Evolutionary conservation across 176 grass and related monocot genomes (phyloP), one percentile per base, ranked within the genome.

Genomic region (Hsuehochloa calcarea): DNA sequence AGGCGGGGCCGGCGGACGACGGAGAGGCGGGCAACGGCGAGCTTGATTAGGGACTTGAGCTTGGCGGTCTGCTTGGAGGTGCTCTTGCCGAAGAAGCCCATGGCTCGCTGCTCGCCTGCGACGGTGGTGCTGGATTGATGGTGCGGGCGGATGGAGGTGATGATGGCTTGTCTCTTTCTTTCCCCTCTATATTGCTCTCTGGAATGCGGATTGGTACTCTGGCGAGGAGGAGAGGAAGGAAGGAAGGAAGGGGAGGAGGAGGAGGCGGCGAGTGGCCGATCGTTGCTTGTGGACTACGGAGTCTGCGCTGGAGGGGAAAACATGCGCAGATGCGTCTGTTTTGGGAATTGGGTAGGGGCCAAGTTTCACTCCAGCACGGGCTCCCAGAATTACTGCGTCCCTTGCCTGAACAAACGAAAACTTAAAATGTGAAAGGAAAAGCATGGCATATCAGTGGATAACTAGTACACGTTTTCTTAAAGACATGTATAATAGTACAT

Each of bases 41-140:
- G 7, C 77, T 85, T 88, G 79, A 74, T 2, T 17, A 82, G 82
- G 50, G 83, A 68, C 86, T 86, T 92, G 74, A 89, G 19, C 86
- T 74, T 92, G 67, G 72, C 59, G 45, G 86, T 86, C 83, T 89
- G 82, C 82, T 77, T 89, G 41, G 90, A 83, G 47, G 65, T 86
- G 85, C 59, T 89, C 77, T 41, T 85, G 82, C 43, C 40, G 79
- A 92, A 85, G 59, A 89, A n/a, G 23, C 86, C 86, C 90, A 89
- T 90, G 67, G 59, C 63, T 29, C 15, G 35, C 25, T 25, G 9
- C 16, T 8, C 6, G 31, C 31, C 13, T 70, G 26, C 3, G 13
- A 17, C 74, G 65, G 41, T 2, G 65, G 54, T 23, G 68, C 8
- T 56, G 5, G 46, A 9, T 68, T 2, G 22, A 12, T 29, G 61